These are phyloP conservation scores for Mucor circinelloides DNA, from an alignment of 371 early-diverging fungal species.

Conservation along the genomic window DNA sequence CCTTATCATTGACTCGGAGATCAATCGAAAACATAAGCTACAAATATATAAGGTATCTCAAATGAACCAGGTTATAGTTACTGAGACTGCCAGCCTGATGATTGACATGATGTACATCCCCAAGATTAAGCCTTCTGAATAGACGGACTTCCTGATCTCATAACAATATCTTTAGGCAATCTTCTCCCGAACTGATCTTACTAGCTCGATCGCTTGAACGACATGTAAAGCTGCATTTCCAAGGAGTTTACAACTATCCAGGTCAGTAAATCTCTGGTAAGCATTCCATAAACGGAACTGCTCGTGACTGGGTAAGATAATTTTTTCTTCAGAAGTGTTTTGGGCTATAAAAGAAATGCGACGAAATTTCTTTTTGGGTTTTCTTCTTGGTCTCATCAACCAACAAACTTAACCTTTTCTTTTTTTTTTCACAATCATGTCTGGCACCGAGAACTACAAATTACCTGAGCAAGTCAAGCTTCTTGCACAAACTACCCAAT, in stretches of 20 bases:
- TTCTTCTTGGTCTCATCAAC: not conserved
- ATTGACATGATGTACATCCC: not conserved
- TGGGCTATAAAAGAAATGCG: not conserved
- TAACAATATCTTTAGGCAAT: not conserved
- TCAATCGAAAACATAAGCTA: not conserved
- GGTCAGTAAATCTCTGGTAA: not conserved
- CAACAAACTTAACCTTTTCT: not conserved
- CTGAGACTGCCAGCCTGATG: not conserved
- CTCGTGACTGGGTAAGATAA: not conserved
- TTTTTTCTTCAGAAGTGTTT: not conserved
- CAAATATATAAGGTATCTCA: too few species aligned
- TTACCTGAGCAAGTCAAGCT: slow-evolving; percentile 69
- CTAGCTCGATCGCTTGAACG: not conserved
- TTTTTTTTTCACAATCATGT: slow-evolving; percentile 1
- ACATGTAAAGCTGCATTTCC: not conserved
- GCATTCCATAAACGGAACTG: not conserved
- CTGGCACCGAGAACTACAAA: slow-evolving; percentile 27
- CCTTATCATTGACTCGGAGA: not conserved
- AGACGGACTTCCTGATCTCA: not conserved
- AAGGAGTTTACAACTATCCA: not conserved
- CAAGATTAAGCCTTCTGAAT: not conserved
- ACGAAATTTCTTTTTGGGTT: not conserved
- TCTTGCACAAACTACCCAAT: slow-evolving; percentile 76
- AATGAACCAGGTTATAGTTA: not conserved
- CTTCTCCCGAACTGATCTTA: not conserved